Percentiles rank a stretch among this genome's conserved stretches.
phyloP scores from a whole-genome alignment of 345 rosid genomes.

The Dimocarpus longan region DNA sequence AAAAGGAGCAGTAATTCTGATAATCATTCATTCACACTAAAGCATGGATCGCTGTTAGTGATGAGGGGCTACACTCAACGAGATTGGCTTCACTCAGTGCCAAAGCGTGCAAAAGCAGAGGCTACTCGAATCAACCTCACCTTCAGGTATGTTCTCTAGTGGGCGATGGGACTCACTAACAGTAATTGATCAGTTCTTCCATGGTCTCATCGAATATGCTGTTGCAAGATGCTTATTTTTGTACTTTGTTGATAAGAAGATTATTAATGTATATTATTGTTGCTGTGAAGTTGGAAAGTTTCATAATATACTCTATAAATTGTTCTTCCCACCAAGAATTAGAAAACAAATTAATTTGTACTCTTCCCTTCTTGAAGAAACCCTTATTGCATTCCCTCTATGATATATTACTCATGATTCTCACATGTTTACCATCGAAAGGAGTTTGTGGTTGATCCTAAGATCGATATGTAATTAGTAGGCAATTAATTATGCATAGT shows the following conservation, averaged over 20 bases:
- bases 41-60: slow-evolving; percentile 65
- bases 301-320: neutral
- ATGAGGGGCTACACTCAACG: slow-evolving; percentile 89
- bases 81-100: slow-evolving; percentile 92
- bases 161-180: neutral
- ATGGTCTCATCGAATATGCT: neutral
- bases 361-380: too few relatives aligned
- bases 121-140: slow-evolving; percentile 7
- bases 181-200: neutral
- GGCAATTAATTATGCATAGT: neutral
- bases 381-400: neutral
- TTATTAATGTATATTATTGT: neutral
- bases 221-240: neutral
- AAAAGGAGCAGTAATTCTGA: slow-evolving; percentile 28
- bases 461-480: too few relatives aligned
- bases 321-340: neutral
- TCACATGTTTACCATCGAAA: neutral
- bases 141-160: neutral
- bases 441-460: neutral
- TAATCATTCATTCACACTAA: slow-evolving; percentile 1
- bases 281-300: neutral
- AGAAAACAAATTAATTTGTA: neutral
- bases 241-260: neutral
- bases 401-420: neutral
- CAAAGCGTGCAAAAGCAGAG: slow-evolving; percentile 64